Base-by-base conservation (phyloP, 345 rosid species). In the Dovyalis caffra region DNA sequence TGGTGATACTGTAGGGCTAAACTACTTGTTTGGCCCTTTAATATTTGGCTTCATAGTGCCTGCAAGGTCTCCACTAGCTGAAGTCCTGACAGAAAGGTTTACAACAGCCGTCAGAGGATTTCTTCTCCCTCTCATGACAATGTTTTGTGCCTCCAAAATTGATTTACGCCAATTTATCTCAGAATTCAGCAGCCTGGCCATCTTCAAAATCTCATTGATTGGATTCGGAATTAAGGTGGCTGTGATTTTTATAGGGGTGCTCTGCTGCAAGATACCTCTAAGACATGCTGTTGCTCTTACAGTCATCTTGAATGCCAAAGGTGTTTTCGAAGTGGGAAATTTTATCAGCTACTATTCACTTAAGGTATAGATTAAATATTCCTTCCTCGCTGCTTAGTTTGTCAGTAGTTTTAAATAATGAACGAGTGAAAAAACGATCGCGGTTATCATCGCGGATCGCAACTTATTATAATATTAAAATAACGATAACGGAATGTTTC, bases 11-110 rank as follows among this genome's bases (percentile, higher is more conserved):
- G 62, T 71, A 35, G 85, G 80, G 31, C 5, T 76, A 33, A 43
- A 58, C 38, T 72, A 33, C 10, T 7, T 77, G 25, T 73, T 69
- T 12, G 83, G 74, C 0, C 79, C 86, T 34, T 70, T 79, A 33
- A 23, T 80, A 8, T 28, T 77, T 4, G 86, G 86, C 37, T 20
- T 83, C 60, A 64, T 72, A 3, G 72, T 77, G 49, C 86, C 83
- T 32, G 65, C 79, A 14, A 78, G 83, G 11, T 79, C 74, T 53
- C 86, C 83, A 5, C 77, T 80, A 21, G 86, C 83, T 8, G 40
- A 78, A 16, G 34, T 25, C 53, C 72, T 83, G 57, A 51, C 70
- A 5, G 69, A 62, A 0, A 83, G 77, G 51, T 23, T 79, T 4
- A 83, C 77, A 6, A 68, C 77, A 9, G 15, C 77, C 0, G 21